phyloP scores from a whole-genome alignment of 2,329 filamentous ascomycete genomes.

The Penicillium sp. region DNA sequence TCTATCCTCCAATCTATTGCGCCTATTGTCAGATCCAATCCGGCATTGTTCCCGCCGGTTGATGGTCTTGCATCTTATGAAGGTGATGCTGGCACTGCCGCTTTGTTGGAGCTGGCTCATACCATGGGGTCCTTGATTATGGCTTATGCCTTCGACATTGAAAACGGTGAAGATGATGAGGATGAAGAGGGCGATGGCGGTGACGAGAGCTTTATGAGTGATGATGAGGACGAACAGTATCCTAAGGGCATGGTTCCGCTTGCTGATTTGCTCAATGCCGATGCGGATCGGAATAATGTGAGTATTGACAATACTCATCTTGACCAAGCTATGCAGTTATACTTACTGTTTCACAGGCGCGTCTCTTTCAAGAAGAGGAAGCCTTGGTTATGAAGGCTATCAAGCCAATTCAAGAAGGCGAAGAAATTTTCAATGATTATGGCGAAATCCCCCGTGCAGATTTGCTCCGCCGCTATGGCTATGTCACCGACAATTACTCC shows the following conservation, averaged over 20 bases:
- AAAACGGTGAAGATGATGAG: constrained; percentile 58
- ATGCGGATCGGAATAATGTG: constrained; percentile 79
- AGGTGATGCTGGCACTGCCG: constrained; percentile 42
- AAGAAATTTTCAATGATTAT: constrained; percentile 87
- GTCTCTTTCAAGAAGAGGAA: constrained; percentile 60
- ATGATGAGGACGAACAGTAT: constrained; percentile 65
- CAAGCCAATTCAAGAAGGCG: constrained; percentile 65
- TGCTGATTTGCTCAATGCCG: constrained; percentile 86
- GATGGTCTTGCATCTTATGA: constrained; percentile 42
- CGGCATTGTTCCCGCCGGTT: constrained; percentile 42
- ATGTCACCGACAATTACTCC: constrained; percentile 75
- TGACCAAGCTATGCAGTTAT: neutral
- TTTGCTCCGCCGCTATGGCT: constrained; percentile 80
- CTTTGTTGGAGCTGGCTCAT: constrained; percentile 63
- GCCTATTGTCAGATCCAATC: constrained; percentile 50
- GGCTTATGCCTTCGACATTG: constrained; percentile 88
- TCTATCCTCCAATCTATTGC: constrained; percentile 62
- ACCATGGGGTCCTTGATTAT: constrained; percentile 86
- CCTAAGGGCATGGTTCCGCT: constrained; percentile 86
- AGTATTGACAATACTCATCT: constrained; percentile 22
- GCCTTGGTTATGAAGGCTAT: constrained; percentile 70
- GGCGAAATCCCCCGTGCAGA: constrained; percentile 81
- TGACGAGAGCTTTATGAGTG: constrained; percentile 54
- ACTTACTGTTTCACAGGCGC: constrained; percentile 42
- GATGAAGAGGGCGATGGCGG: constrained; percentile 54